phyloP scores from a whole-genome alignment of 306 rosid genomes.

The Cucurbita argyrosperma region DNA sequence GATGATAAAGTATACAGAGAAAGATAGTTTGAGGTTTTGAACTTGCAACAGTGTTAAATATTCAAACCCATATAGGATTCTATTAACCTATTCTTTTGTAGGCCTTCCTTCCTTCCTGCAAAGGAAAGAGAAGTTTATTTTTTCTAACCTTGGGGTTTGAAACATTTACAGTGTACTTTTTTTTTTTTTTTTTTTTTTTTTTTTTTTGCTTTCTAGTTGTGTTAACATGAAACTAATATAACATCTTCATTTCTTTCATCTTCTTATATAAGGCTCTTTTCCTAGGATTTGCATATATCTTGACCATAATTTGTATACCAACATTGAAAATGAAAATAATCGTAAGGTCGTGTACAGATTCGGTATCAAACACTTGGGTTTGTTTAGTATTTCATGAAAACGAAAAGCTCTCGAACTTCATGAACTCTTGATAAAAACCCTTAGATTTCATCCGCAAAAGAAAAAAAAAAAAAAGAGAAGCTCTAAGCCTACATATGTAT shows the following conservation, averaged over 20 bases:
- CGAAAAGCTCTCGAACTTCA: neutral
- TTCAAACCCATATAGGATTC: conserved; percentile 8
- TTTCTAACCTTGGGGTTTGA: conserved; percentile 2
- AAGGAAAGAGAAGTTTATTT: conserved; percentile 3
- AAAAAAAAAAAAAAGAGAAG: too few species aligned
- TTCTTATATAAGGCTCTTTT: neutral
- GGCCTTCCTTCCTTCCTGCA: conserved; percentile 12
- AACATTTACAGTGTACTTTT: neutral
- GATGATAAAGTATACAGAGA: neutral
- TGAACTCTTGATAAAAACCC: neutral
- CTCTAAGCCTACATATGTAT: too few species aligned
- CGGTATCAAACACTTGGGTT: neutral
- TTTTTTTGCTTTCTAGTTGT: neutral
- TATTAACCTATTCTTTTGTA: conserved; percentile 3
- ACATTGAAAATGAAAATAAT: too few species aligned
- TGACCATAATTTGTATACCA: neutral
- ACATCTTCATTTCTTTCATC: neutral
- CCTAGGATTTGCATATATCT: neutral
- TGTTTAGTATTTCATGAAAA: neutral
- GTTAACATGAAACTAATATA: conserved; percentile 3
- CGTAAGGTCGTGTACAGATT: neutral
- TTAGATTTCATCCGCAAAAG: neutral
- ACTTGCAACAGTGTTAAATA: conserved; percentile 8
- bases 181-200: neutral
- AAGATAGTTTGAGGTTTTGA: conserved; percentile 4